Percentiles rank a stretch among this genome's conserved stretches.
Evolutionary conservation across 1,284 basidiomycete species (phyloP).

Genomic region (Ustilago nuda): DNA sequence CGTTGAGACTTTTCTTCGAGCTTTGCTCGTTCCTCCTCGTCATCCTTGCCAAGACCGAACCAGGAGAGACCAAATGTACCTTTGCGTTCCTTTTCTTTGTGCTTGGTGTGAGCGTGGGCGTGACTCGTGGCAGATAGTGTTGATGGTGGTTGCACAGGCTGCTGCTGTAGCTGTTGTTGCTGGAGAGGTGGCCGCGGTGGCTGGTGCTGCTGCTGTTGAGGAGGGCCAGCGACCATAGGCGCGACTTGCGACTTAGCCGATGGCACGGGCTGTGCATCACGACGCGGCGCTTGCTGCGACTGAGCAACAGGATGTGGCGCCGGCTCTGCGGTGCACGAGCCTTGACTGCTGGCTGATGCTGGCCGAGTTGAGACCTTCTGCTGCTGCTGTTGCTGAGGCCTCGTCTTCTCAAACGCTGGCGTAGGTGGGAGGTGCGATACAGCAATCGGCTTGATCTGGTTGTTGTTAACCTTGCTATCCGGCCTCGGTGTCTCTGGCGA

Average conservation of each 20-base stretch:
- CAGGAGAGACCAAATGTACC: conserved; percentile 63
- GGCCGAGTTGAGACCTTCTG: conserved; percentile 23
- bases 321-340: conserved; percentile 4
- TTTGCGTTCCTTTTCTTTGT: conserved; percentile 62
- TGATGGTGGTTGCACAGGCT: conserved; percentile 4
- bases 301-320: background rate
- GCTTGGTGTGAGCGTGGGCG: conserved; percentile 17
- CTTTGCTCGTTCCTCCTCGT: conserved; percentile 57
- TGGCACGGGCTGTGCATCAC: conserved; percentile 12
- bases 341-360: conserved; percentile 14
- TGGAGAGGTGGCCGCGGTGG: conserved; percentile 15
- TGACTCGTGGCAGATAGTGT: conserved; percentile 14
- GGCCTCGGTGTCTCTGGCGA: conserved; percentile 22
- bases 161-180: conserved; percentile 18
- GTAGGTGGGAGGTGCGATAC: conserved; percentile 54
- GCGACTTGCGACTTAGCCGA: conserved; percentile 16
- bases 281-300: conserved; percentile 14
- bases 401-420: conserved; percentile 55
- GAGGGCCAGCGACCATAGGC: conserved; percentile 20
- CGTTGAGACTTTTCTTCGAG: conserved; percentile 44
- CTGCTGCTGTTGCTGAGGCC: conserved; percentile 25
- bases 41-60: conserved; percentile 66
- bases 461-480: conserved; percentile 10
- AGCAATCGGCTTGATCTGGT: conserved; percentile 49
- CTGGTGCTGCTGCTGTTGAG: conserved; percentile 6